A percentile compares a stretch with the other conserved stretches of the same genome.
These are phyloP conservation scores for Rhodotorula sp. DNA, from an alignment of 1,284 basidiomycete genomes.

Conservation along the genomic window DNA sequence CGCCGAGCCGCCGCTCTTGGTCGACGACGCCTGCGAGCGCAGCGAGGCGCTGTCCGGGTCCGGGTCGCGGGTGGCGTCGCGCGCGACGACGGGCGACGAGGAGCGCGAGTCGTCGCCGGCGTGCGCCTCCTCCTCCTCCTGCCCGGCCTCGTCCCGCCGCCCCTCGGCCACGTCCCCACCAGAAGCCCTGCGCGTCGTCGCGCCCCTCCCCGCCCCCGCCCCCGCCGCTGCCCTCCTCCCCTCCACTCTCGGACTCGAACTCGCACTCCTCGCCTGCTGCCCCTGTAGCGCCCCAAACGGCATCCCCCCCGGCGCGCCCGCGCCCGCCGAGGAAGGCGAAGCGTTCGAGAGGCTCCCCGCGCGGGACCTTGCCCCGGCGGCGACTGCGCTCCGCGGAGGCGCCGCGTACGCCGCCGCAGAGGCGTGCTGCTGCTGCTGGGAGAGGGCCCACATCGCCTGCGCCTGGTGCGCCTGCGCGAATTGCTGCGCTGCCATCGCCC, in stretches of 20 bases:
- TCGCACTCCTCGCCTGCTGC: not conserved
- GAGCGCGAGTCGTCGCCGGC: not conserved
- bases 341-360: not conserved
- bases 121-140: not conserved
- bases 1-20: not conserved
- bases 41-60: not conserved
- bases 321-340: too few relatives aligned
- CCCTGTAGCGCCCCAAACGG: too few relatives aligned
- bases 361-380: not conserved
- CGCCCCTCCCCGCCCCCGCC: not conserved
- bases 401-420: not conserved
- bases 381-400: not conserved
- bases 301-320: too few relatives aligned
- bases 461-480: slow-evolving; percentile 38
- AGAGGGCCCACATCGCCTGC: slow-evolving; percentile 27
- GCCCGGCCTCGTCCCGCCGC: too few relatives aligned
- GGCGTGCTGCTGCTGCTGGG: not conserved
- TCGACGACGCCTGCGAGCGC: not conserved
- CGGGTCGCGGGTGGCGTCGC: not conserved
- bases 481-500: slow-evolving; percentile 27
- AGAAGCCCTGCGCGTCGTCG: not conserved
- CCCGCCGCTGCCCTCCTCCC: too few relatives aligned
- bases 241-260: too few relatives aligned
- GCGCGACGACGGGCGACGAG: too few relatives aligned
- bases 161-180: too few relatives aligned